Evolutionary conservation across 1,284 basidiomycete genomes (phyloP).

Genomic region (Sanghuangporus baumii): DNA sequence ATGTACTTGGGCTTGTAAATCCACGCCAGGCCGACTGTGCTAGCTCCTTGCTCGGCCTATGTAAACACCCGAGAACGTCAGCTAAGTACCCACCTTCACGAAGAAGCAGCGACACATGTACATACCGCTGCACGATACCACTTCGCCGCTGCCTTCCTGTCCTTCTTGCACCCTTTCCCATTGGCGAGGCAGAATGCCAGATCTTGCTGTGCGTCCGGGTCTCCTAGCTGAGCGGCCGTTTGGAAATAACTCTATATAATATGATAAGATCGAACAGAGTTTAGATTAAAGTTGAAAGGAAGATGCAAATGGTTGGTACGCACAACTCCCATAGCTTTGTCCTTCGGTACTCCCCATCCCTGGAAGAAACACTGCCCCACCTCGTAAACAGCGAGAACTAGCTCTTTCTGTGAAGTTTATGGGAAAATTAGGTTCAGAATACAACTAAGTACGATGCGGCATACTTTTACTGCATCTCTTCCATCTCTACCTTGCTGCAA

Average conservation of each 20-base stretch:
- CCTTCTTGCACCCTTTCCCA: constrained; percentile 86
- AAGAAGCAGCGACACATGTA: constrained; percentile 13
- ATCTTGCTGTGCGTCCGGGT: constrained; percentile 82
- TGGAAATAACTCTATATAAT: constrained; percentile 70
- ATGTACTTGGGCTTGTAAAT: constrained; percentile 59
- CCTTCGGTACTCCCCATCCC: constrained; percentile 84
- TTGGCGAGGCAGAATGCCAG: constrained; percentile 82
- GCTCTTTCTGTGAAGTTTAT: constrained; percentile 50
- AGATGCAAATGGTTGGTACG: constrained; percentile 27
- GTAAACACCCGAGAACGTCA: not conserved
- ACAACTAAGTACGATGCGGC: constrained; percentile 17
- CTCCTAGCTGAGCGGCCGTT: constrained; percentile 79
- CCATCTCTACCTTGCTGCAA: constrained; percentile 52
- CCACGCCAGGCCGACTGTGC: constrained; percentile 80
- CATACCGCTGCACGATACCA: constrained; percentile 85
- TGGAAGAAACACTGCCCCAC: constrained; percentile 90
- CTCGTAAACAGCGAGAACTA: constrained; percentile 87
- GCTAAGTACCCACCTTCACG: constrained; percentile 12
- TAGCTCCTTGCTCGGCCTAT: constrained; percentile 70
- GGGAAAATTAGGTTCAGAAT: constrained; percentile 13
- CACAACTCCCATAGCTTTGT: constrained; percentile 82
- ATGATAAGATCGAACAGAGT: constrained; percentile 6
- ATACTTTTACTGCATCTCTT: constrained; percentile 39
- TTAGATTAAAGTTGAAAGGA: constrained; percentile 12
- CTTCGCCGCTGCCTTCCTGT: constrained; percentile 78